Evolutionary conservation across 2,329 filamentous ascomycete genomes (phyloP), one percentile per base, ranked within the genome.

Genomic region (Aspergillus jensenii): DNA sequence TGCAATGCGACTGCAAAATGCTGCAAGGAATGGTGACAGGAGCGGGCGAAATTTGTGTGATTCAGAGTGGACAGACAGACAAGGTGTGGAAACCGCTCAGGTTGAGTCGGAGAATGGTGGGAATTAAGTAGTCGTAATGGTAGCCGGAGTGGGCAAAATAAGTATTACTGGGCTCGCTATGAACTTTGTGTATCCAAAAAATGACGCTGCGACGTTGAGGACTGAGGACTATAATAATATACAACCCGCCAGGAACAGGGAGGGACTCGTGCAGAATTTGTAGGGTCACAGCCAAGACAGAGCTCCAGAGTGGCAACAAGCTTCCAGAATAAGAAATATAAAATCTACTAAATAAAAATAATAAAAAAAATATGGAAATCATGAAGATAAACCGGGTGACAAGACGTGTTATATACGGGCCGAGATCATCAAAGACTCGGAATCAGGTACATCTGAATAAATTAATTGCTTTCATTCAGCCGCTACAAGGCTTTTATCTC

Each of bases 221-320:
- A 37, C 14, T 15, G 40, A 33, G 9, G 27, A 37, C 11, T 25
- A 47, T 45, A 47, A 45, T 40, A 44, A 45, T 40, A 44, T 44
- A 41, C 33, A 56, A 25, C 14, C 27, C 40, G 39, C 27, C 50
- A 58, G 55, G 55, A 58, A 58, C 55, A 59, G 35, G 53, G 25
- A 27, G 25, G 58, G 45, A 41, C 49, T 50, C 43, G 33, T 40
- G 52, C 39, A 44, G 58, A 49, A 54, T 59, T 53, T 56, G 57
- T 56, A 56, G 41, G 52, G 41, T 21, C 50, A 54, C 51, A 47
- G 51, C 51, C 43, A 47, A 54, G 31, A 39, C 21, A 11, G 31
- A 51, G 47, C 47, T 51, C 47, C 15, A 27, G 40, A 41, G 50
- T 52, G 50, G 50, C 50, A 45, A 52, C 39, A 52, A 44, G 25